These are phyloP conservation scores for Diospyros kaki DNA, from an alignment of 148 eudicot genomes.

Conservation along the genomic window DNA sequence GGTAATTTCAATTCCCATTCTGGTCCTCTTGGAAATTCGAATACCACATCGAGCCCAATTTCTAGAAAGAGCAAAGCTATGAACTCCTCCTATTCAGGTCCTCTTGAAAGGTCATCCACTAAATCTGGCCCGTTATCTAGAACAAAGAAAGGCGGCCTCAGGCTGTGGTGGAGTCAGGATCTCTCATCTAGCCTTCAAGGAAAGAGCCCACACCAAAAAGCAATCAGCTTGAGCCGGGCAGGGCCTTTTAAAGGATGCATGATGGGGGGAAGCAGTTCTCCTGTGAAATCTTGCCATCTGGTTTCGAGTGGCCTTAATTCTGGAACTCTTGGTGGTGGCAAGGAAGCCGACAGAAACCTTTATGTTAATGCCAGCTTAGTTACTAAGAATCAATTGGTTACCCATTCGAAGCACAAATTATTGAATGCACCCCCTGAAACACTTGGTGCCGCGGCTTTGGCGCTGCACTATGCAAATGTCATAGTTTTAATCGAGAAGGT, in stretches of 20 bases:
- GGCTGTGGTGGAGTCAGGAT: constrained; percentile 28
- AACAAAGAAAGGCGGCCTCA: constrained; percentile 27
- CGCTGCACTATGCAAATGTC: constrained; percentile 61
- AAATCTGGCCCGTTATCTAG: constrained; percentile 30
- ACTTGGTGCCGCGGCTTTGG: constrained; percentile 57
- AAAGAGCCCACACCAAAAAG: constrained; percentile 17
- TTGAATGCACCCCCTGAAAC: constrained; percentile 45
- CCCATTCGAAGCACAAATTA: constrained; percentile 22
- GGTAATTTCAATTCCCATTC: constrained; percentile 35
- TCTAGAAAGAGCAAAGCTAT: constrained; percentile 17
- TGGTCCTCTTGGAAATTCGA: constrained; percentile 41
- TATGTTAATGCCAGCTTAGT: not conserved
- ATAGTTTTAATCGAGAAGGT: constrained; percentile 55
- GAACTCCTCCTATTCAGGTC: constrained; percentile 50
- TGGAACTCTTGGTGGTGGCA: constrained; percentile 9
- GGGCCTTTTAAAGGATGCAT: constrained; percentile 30
- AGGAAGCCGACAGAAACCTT: constrained; percentile 1
- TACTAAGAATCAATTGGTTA: constrained; percentile 8
- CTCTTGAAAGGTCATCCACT: constrained; percentile 35
- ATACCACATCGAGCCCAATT: constrained; percentile 16
- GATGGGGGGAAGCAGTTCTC: constrained; percentile 22
- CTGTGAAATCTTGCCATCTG: constrained; percentile 7
- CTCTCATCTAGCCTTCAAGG: constrained; percentile 21
- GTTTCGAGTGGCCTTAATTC: constrained; percentile 18
- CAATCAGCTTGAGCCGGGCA: constrained; percentile 4